A percentile compares a stretch with the other conserved stretches of the same genome.
Evolutionary conservation across 2,329 filamentous ascomycete genomes (phyloP).

Genomic region (Parastagonospora avenae): DNA sequence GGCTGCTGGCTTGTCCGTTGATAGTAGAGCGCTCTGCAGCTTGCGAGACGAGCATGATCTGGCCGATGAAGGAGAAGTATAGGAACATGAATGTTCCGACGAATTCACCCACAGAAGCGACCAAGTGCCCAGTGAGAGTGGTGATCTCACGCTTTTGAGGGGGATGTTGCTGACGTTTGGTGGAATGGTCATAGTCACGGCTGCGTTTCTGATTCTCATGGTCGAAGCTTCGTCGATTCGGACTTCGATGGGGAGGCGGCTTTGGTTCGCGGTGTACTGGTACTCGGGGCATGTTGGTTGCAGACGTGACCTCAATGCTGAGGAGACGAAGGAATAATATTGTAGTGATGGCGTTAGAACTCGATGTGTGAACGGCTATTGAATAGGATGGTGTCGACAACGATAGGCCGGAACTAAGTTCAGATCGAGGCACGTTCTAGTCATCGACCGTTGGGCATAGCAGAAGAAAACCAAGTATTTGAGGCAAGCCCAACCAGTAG

Average conservation of each 20-base stretch:
- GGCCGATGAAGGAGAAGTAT: slow-evolving; percentile 36
- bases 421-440: too few relatives aligned
- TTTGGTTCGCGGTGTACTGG: slow-evolving; percentile 14
- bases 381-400: neutral
- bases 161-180: neutral
- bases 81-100: slow-evolving; percentile 41
- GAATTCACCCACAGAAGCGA: slow-evolving; percentile 36
- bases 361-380: too few relatives aligned
- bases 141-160: slow-evolving; percentile 10
- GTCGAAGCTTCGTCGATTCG: slow-evolving; percentile 4
- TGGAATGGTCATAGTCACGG: slow-evolving; percentile 1
- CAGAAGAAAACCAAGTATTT: neutral
- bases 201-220: neutral
- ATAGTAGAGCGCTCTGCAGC: slow-evolving; percentile 15
- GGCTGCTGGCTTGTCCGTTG: slow-evolving; percentile 22
- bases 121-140: slow-evolving; percentile 22
- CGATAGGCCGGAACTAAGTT: neutral
- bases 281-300: slow-evolving; percentile 7
- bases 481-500: too few relatives aligned
- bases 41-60: slow-evolving; percentile 30
- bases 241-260: slow-evolving; percentile 4
- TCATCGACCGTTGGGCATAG: too few relatives aligned
- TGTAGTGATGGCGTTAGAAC: too few relatives aligned
- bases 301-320: neutral
- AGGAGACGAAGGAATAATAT: too few relatives aligned